Evolutionary conservation across 805 yeast species (phyloP).

Genomic region (Brettanomyces bruxellensis): DNA sequence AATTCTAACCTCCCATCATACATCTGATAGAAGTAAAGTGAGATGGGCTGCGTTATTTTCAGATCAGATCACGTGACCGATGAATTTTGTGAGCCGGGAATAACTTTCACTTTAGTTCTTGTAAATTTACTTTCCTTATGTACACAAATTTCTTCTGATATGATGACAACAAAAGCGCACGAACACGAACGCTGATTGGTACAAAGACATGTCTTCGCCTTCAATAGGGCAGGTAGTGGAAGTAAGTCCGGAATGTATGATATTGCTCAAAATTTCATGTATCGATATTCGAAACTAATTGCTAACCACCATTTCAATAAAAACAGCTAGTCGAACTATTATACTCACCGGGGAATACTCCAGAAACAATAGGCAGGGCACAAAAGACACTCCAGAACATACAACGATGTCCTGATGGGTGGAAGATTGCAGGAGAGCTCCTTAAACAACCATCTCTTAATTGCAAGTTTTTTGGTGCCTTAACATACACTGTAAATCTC

Average conservation of each 20-base stretch:
- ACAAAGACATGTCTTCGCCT: not conserved
- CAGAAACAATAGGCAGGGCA: constrained; percentile 28
- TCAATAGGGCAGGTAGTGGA: constrained; percentile 5
- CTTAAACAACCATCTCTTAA: constrained; percentile 32
- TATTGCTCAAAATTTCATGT: not conserved
- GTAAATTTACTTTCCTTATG: no score
- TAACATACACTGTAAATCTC: constrained; percentile 53
- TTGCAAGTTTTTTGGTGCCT: constrained; percentile 72
- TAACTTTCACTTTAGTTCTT: no score
- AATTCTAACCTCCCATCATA: not conserved
- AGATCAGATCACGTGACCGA: no score
- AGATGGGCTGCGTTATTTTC: no score
- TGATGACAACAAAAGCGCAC: no score
- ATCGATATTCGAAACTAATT: not conserved
- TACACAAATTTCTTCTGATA: no score
- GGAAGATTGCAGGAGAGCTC: constrained; percentile 46
- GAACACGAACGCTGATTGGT: no score
- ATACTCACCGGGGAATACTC: constrained; percentile 31
- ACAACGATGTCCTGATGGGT: constrained; percentile 51
- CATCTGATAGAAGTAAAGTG: not conserved
- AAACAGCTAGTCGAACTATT: constrained; percentile 30
- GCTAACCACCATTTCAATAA: not conserved
- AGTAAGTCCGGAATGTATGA: constrained; percentile 3
- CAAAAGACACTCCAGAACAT: constrained; percentile 50
- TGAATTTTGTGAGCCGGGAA: no score